These are phyloP conservation scores for Earliella scabrosa DNA, from an alignment of 1,284 basidiomycete genomes.

Conservation along the genomic window DNA sequence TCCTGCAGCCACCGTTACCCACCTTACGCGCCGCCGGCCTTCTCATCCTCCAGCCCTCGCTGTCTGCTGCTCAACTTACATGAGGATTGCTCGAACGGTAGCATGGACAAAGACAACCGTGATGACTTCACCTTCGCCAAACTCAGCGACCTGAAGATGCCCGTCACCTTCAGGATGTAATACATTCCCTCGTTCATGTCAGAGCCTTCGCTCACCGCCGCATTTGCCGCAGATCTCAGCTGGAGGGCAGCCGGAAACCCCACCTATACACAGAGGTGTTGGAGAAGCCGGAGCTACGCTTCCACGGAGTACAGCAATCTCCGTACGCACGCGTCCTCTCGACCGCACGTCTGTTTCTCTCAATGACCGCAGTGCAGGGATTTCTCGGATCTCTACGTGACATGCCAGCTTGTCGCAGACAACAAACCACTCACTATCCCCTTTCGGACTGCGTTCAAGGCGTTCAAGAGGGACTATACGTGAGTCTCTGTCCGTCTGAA, in stretches of 20 bases:
- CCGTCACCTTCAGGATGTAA: conserved; percentile 88
- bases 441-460: conserved; percentile 90
- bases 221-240: conserved; percentile 64
- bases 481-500: conserved; percentile 38
- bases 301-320: conserved; percentile 75
- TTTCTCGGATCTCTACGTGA: conserved; percentile 91
- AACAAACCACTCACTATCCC: conserved; percentile 93
- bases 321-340: conserved; percentile 52
- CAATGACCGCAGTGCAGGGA: conserved; percentile 51
- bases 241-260: conserved; percentile 79
- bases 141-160: conserved; percentile 84
- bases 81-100: background rate
- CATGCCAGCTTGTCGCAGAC: conserved; percentile 89
- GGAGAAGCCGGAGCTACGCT: conserved; percentile 77
- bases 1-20: no score
- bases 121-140: conserved; percentile 91
- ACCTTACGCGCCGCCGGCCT: no score
- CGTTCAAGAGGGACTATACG: conserved; percentile 86
- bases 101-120: conserved; percentile 77
- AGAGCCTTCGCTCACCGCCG: background rate
- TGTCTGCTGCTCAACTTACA: no score
- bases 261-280: conserved; percentile 76
- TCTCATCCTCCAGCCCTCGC: no score
- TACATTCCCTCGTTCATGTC: conserved; percentile 26
- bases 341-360: conserved; percentile 14